Evolutionary conservation across 2,329 filamentous ascomycete species (phyloP), one percentile per base, ranked within the genome.

Genomic region (Emericellopsis cladophorae): DNA sequence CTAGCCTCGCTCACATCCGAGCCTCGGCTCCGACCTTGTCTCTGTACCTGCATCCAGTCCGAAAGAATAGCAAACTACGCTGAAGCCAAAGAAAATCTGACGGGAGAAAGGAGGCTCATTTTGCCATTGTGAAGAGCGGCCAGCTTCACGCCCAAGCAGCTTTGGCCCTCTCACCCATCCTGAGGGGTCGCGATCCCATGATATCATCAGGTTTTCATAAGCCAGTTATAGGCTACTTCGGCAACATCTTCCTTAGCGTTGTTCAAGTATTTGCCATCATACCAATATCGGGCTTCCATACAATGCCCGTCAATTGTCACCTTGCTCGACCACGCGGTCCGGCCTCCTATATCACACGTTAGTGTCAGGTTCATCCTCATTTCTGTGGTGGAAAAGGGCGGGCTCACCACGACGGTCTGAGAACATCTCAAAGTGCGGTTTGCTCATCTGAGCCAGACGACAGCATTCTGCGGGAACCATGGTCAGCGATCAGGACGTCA

Each of bases 201-300:
- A 21, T 21, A 21, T 21, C 8, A 29, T 29, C 26, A 29, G 8
- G 26, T 29, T 12, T 29, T 29, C 42, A 49, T 62, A 41, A 84
- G 59, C 61, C 70, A 73, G 53, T 69, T 73, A 45, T 84, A 60
- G 22, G 87, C 87, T 46, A 83, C 74, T 62, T 95, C 86, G 48
- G 88, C 87, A n/a, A 86, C 88, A 57, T 95, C 88, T 60, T 95
- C 88, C 62, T 78, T 81, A 44, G 87, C 87, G 54, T 93, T 93
- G 67, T 89, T 78, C 59, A 90, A 71, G 55, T 86, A 87, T 57
- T 86, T 79, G 45, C 87, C 87, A 59, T 93, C 88, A 62, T 94
- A 95, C 86, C 86, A 95, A 63, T 79, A 94, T 46, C 86, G 76
- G 37, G 87, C 87, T n/a, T 71, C 57, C 51, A 85, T 72, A 37